Conservation (phyloP, 2,329 filamentous ascomycete species). For the Rhynchosporium graminicola region DNA sequence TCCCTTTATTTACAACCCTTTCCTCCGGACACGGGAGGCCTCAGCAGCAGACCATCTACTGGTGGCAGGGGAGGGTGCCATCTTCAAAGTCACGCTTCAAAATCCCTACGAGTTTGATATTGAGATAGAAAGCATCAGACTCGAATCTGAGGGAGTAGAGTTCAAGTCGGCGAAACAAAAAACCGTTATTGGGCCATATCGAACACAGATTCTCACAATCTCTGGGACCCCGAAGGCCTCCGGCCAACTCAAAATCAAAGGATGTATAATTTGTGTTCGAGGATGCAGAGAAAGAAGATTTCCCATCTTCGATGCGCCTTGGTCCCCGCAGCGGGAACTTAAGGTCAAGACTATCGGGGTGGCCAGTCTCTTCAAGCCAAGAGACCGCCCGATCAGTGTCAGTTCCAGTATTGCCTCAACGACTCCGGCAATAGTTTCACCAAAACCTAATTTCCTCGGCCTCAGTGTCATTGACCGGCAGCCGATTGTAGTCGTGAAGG, state of each 20-base stretch:
- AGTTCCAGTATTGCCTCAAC: constrained; percentile 42
- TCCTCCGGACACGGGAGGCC: constrained; percentile 67
- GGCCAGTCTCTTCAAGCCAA: constrained; percentile 44
- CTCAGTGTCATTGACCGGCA: constrained; percentile 79
- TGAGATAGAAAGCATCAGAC: constrained; percentile 77
- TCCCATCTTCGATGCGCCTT: constrained; percentile 76
- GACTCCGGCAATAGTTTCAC: constrained; percentile 44
- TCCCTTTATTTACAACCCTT: constrained; percentile 95
- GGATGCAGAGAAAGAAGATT: constrained; percentile 83
- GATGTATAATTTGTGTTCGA: constrained; percentile 76
- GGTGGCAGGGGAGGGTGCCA: constrained; percentile 75
- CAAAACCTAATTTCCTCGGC: constrained; percentile 54
- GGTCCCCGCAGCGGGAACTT: constrained; percentile 66
- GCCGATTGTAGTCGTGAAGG: constrained; percentile 74
- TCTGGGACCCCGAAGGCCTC: constrained; percentile 65
- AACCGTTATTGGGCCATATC: constrained; percentile 75
- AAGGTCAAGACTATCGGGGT: constrained; percentile 80
- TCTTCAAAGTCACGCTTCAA: constrained; percentile 81
- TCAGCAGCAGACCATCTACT: constrained; percentile 65
- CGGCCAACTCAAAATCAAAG: constrained; percentile 72
- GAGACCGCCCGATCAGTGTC: constrained; percentile 38
- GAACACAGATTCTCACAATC: constrained; percentile 76
- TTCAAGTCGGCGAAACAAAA: constrained; percentile 68
- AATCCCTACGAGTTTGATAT: constrained; percentile 94
- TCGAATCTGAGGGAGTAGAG: constrained; percentile 72